Percentiles rank a stretch among this genome's conserved stretches.
phyloP scores from a whole-genome alignment of 371 early-diverging fungal genomes.

The Smittium culicis region DNA sequence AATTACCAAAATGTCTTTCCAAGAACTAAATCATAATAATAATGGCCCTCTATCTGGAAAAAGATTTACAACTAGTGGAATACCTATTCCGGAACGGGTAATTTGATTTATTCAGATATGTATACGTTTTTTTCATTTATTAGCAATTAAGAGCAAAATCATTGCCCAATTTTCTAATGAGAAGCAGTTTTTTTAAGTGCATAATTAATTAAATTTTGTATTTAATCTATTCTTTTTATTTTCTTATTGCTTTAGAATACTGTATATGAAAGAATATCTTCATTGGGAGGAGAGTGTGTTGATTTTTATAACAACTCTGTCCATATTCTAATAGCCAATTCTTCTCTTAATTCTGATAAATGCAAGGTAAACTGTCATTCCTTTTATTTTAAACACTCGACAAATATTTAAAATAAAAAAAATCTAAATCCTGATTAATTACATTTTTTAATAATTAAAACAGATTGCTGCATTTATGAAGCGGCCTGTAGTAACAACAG shows the following conservation, averaged over 20 bases:
- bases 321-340: slow-evolving; percentile 1
- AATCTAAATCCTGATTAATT: too few species aligned
- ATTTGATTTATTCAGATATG: background rate
- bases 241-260: slow-evolving; percentile 2
- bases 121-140: background rate
- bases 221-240: background rate
- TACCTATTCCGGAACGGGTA: background rate
- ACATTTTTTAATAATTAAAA: background rate
- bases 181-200: too few species aligned
- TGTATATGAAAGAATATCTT: background rate
- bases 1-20: background rate
- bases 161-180: background rate
- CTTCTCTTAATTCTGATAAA: slow-evolving; percentile 3
- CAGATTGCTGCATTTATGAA: background rate
- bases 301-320: background rate
- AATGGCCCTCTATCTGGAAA: slow-evolving; percentile 2
- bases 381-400: background rate
- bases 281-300: slow-evolving; percentile 5
- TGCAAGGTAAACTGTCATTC: slow-evolving; percentile 7
- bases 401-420: background rate
- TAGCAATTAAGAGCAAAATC: too few species aligned
- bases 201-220: too few species aligned
- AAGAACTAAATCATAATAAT: background rate
- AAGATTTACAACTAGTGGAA: background rate
- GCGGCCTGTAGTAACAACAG: background rate